Conservation (phyloP, 495 filamentous ascomycete species). For the Aspergillus bertholletiae region DNA sequence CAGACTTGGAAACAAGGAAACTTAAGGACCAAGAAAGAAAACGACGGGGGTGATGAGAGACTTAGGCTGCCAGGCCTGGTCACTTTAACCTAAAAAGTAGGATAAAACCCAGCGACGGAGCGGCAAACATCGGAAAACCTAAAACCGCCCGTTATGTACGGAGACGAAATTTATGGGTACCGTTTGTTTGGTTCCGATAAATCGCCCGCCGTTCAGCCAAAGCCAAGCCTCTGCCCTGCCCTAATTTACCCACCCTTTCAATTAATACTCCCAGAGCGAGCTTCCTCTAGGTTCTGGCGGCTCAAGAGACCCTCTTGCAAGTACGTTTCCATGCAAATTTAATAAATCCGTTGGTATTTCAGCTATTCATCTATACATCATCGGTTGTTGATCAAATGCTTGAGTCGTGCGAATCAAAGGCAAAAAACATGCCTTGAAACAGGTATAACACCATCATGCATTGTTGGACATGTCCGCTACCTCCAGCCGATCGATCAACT, state of each 20-base stretch:
- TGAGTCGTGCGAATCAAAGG: neutral
- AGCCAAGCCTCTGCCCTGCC: too few relatives aligned
- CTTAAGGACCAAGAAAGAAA: neutral
- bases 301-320: too few relatives aligned
- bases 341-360: neutral
- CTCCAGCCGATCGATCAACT: neutral
- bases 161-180: too few relatives aligned
- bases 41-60: too few relatives aligned
- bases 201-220: too few relatives aligned
- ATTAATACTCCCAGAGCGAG: too few relatives aligned
- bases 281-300: too few relatives aligned
- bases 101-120: neutral
- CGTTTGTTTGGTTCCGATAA: too few relatives aligned
- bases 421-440: neutral
- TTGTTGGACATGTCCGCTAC: neutral
- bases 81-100: neutral
- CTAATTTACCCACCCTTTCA: too few relatives aligned
- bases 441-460: neutral
- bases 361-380: neutral
- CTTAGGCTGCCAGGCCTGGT: neutral
- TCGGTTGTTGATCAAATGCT: neutral
- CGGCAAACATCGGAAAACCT: slow-evolving; percentile 5
- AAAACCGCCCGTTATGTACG: too few relatives aligned
- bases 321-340: too few relatives aligned
- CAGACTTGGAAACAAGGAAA: too few relatives aligned